Percentiles rank a stretch among this genome's conserved stretches.
phyloP scores from a whole-genome alignment of 164 flowering plant species.

The Euptelea pleiosperma region DNA sequence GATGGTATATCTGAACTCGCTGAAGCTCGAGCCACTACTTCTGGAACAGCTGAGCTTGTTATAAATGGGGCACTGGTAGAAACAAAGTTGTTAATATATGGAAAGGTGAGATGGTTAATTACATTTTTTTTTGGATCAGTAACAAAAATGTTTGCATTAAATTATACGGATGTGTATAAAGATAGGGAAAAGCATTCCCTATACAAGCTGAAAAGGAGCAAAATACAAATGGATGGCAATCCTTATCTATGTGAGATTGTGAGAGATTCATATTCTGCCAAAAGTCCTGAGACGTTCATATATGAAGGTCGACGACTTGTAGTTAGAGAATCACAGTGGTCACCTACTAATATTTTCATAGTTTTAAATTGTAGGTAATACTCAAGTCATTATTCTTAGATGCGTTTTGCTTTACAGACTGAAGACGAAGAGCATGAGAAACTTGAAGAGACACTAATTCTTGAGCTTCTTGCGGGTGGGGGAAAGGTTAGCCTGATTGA shows the following conservation, averaged over 20 bases:
- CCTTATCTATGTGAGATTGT: no score
- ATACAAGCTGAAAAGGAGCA: no score
- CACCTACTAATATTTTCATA: no score
- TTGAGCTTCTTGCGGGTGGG: slow-evolving; percentile 83
- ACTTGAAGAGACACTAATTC: slow-evolving; percentile 56
- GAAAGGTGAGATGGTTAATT: slow-evolving; percentile 54
- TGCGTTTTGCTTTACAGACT: slow-evolving; percentile 30
- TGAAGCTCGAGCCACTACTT: slow-evolving; percentile 31
- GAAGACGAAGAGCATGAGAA: slow-evolving; percentile 34
- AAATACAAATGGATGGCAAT: no score
- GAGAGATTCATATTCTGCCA: no score
- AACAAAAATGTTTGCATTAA: no score
- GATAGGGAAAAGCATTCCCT: no score
- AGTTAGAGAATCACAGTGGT: neutral
- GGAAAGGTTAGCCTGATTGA: slow-evolving; percentile 66
- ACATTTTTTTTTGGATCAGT: no score
- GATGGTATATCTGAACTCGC: slow-evolving; percentile 25
- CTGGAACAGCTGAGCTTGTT: slow-evolving; percentile 73
- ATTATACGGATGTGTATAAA: no score
- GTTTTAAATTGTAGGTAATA: no score
- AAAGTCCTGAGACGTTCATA: no score
- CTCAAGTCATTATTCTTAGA: neutral
- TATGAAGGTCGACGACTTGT: neutral
- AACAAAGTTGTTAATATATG: slow-evolving; percentile 71
- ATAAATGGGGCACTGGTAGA: slow-evolving; percentile 76